These are phyloP conservation scores for Schwanniomyces vanrijiae DNA, from an alignment of 805 yeast genomes.

Conservation along the genomic window DNA sequence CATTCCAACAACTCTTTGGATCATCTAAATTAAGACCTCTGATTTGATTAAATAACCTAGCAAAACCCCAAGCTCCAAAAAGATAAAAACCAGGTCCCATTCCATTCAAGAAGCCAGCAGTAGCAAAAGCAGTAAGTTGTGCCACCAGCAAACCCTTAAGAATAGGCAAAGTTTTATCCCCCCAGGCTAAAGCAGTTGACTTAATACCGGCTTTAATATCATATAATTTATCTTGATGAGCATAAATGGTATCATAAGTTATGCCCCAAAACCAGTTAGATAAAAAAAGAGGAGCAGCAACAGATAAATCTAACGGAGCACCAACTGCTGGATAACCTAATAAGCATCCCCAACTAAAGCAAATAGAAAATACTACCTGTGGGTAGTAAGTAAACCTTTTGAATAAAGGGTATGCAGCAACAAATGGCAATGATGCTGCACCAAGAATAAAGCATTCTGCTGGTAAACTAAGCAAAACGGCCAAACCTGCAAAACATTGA, in stretches of 20 bases:
- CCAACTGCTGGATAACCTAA: conserved; percentile 97
- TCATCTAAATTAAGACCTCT: conserved; percentile 71
- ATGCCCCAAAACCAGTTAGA: conserved; percentile 90
- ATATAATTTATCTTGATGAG: conserved; percentile 92
- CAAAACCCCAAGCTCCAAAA: conserved; percentile 67
- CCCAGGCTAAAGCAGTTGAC: conserved; percentile 96
- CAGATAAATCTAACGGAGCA: conserved; percentile 64
- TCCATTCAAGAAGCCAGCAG: conserved; percentile 74
- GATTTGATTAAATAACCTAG: conserved; percentile 68
- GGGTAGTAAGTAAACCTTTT: conserved; percentile 96
- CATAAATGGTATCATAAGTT: conserved; percentile 94
- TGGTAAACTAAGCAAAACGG: conserved; percentile 72
- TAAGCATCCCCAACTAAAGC: conserved; percentile 93
- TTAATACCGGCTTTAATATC: conserved; percentile 91
- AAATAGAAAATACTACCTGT: conserved; percentile 74
- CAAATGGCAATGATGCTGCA: conserved; percentile 74
- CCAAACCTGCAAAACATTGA: conserved; percentile 74
- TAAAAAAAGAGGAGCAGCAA: conserved; percentile 74
- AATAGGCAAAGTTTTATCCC: conserved; percentile 69
- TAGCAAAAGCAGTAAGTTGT: conserved; percentile 62
- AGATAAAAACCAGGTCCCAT: conserved; percentile 84
- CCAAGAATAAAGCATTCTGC: conserved; percentile 80
- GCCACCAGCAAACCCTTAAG: conserved; percentile 61
- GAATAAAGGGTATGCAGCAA: conserved; percentile 87
- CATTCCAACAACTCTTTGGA: conserved; percentile 80